Base-by-base conservation (phyloP, 441 rosid species). In the Breynia disticha region DNA sequence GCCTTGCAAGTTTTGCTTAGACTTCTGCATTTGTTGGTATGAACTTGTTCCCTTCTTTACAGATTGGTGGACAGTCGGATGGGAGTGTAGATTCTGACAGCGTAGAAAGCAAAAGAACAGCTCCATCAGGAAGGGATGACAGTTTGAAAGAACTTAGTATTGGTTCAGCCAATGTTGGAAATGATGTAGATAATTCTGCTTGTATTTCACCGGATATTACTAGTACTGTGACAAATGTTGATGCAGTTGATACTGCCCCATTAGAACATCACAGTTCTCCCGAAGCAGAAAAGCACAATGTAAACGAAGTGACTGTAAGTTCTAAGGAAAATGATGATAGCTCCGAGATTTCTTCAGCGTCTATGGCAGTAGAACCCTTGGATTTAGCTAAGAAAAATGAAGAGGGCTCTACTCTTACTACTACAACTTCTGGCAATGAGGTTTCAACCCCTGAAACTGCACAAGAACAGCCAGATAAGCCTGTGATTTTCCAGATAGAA, bases 61-160 rank as follows among this genome's bases (percentile, higher is more conserved):
- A 67, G 78, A 69, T 70, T 65, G 78, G 54, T 63, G 84, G 64
- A 20, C 74, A 64, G 61, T 59, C 72, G 55, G 53, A 57, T 10
- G 35, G 66, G 16, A 4, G 58, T 59, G 70, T 59, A 28, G 67
- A 57, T 57, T 62, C 72, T 41, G 83, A 71, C 41, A 57, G 64
- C 44, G 7, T 57, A 56, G 72, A 74, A 59, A 66, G 60, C 52
- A 69, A 67, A 67, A 52, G 63, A 67, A 41, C 59, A 54, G n/a
- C 57, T 28, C 22, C 75, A 48, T 52, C 72, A 18, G 62, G 59
- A 41, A 47, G 48, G 65, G n/a, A 41, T 7, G 75, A 73, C 19
- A 70, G 54, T 59, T 54, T 51, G 46, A 50, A 57, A 7, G 66
- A 62, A 55, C 60, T 64, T 51, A 18, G 19, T 32, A 41, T 47